Conservation (phyloP, 176 grass and related monocot genomes). For the Musa troglodytarum region DNA sequence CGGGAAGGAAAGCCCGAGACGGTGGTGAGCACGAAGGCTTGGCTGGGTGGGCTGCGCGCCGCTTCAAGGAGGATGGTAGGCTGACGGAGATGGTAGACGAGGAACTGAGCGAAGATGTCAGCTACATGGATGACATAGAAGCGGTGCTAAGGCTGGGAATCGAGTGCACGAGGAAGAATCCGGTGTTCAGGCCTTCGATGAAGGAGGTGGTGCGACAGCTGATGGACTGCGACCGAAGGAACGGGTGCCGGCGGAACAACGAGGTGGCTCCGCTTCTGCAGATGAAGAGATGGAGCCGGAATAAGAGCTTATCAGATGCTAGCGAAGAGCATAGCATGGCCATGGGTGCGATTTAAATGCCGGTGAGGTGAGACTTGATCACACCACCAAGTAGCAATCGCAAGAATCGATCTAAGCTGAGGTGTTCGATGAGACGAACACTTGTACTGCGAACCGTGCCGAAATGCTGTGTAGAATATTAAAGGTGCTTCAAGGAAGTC, state of each 20-base stretch:
- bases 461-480: too few species aligned
- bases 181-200: conserved; percentile 34
- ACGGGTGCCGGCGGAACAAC: background rate
- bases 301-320: conserved; percentile 5
- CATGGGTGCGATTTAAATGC: conserved; percentile 11
- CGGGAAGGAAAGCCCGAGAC: conserved; percentile 21
- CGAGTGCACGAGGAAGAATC: conserved; percentile 26
- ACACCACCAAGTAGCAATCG: too few species aligned
- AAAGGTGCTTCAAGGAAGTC: too few species aligned
- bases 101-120: conserved; percentile 21
- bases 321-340: conserved; percentile 13
- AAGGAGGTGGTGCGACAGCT: conserved; percentile 37
- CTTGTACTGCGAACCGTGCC: too few species aligned
- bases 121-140: conserved; percentile 23
- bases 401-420: too few species aligned
- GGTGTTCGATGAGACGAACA: too few species aligned
- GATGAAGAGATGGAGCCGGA: conserved; percentile 13
- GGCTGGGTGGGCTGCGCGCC: conserved; percentile 25
- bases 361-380: too few species aligned
- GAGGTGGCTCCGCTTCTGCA: conserved; percentile 11
- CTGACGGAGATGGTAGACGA: conserved; percentile 18
- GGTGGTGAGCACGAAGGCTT: conserved; percentile 36
- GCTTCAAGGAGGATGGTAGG: conserved; percentile 3
- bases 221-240: conserved; percentile 9
- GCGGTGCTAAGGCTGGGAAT: conserved; percentile 37